Conservation (phyloP, 306 rosid species). For the Fagus sylvatica region DNA sequence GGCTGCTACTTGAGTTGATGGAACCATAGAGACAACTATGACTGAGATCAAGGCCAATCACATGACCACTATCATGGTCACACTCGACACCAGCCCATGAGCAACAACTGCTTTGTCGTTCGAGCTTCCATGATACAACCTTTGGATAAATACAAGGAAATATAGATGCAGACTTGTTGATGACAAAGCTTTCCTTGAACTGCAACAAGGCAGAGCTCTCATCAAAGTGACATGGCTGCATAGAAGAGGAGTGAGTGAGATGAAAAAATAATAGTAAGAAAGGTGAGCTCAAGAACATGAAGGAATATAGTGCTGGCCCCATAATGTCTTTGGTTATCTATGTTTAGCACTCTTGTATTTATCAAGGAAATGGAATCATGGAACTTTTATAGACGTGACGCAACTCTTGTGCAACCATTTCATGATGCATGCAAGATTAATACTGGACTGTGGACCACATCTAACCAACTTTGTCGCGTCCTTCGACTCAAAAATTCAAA, state of each 20-base stretch:
- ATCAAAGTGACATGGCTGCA: neutral
- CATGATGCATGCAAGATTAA: too few species aligned
- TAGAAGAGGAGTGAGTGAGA: neutral
- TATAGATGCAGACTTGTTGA: neutral
- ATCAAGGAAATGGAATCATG: too few species aligned
- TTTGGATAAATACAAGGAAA: neutral
- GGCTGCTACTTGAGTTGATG: too few species aligned
- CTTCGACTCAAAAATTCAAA: too few species aligned
- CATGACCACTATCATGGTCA: conserved; percentile 19
- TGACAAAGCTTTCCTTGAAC: conserved; percentile 1
- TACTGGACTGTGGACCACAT: too few species aligned
- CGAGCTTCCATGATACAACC: neutral
- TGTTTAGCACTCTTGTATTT: too few species aligned
- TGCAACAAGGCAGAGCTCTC: neutral
- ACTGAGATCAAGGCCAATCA: conserved; percentile 21
- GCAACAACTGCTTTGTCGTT: neutral
- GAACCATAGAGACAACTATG: too few species aligned
- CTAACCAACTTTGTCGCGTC: too few species aligned
- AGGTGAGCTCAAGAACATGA: neutral
- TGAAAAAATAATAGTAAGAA: neutral
- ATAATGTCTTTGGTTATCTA: too few species aligned
- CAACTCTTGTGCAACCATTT: too few species aligned
- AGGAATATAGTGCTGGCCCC: too few species aligned
- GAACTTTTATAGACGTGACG: too few species aligned
- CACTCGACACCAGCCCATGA: conserved; percentile 34